Evolutionary conservation across 768 basidiomycete species (phyloP), one percentile per base, ranked within the genome.

Genomic region (Tricholoma terreum): DNA sequence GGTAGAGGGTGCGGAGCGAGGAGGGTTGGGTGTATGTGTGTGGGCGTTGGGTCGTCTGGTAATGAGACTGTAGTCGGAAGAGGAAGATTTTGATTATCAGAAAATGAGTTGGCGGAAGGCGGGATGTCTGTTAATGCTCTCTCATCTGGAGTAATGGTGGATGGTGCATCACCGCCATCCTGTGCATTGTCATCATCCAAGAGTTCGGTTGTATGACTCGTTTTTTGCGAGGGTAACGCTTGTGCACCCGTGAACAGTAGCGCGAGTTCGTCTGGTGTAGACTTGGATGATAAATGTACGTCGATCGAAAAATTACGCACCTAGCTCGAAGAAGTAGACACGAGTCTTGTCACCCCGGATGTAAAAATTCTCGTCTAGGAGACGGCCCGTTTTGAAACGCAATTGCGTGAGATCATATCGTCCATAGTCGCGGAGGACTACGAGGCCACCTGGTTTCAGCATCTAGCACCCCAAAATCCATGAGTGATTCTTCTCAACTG

Each of bases 311-410:
- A 38, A 50, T 38, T 1, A 61, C 75, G 30, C 62, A 92, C 94
- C 91, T 10, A 91, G 70, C 58, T 92, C 89, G 62, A 99, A 99
- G 71, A 98, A 99, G 72, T 98, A 98, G 0, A 99, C 97, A 36
- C 97, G 80, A 0, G 97, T 98, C 65, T 93, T 95, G 74, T 99
- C 97, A 0, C 97, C 97, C 35, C 97, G 84, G 52, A 97, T 89
- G 66, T 99, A 99, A 62, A 99, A 87, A 68, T 97, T 95, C 48
- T 95, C 93, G 42, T 93, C 90, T 10, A 98, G 82, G 55, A 98
- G 80, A 10, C 97, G 81, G 1, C 88, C 86, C 6, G 80, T 80
- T 71, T 93, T 97, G 79, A 99, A 97, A 9, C 97, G 82, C 45
- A 99, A 77, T 70, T 98, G 96, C 1, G 97, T 92, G 45, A 99